phyloP scores from a whole-genome alignment of 305 asterid species.

The Andrographis paniculata region DNA sequence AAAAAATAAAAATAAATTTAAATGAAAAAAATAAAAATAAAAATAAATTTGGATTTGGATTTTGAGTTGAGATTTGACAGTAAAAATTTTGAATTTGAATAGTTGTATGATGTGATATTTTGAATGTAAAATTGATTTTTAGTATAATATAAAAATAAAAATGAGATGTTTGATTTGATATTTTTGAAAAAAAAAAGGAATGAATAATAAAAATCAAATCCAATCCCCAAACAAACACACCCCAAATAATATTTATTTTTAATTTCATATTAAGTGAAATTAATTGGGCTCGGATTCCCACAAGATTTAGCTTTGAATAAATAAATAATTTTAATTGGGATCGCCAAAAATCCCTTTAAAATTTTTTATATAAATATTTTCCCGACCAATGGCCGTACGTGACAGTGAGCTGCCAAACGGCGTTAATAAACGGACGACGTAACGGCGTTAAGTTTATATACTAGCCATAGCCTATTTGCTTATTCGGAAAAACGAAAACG shows the following conservation, averaged over 20 bases:
- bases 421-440: slow-evolving; percentile 24
- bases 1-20: no score
- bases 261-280: no score
- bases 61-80: no score
- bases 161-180: background rate
- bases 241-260: background rate
- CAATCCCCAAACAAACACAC: background rate
- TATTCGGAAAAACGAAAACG: slow-evolving; percentile 35
- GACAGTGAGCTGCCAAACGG: slow-evolving; percentile 27
- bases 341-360: slow-evolving; percentile 41
- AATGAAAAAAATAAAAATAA: no score
- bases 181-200: no score
- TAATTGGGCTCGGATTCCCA: slow-evolving; percentile 38
- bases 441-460: background rate
- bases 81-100: no score
- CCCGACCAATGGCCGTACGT: slow-evolving; percentile 15
- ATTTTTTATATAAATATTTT: background rate
- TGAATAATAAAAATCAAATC: background rate
- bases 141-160: no score
- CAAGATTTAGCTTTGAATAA: slow-evolving; percentile 40
- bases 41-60: no score
- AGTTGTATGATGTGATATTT: no score
- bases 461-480: slow-evolving; percentile 10
- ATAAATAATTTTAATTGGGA: slow-evolving; percentile 66
- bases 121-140: no score